Conservation (phyloP, 352 stramenopile genomes). For the Lagenidium giganteum region DNA sequence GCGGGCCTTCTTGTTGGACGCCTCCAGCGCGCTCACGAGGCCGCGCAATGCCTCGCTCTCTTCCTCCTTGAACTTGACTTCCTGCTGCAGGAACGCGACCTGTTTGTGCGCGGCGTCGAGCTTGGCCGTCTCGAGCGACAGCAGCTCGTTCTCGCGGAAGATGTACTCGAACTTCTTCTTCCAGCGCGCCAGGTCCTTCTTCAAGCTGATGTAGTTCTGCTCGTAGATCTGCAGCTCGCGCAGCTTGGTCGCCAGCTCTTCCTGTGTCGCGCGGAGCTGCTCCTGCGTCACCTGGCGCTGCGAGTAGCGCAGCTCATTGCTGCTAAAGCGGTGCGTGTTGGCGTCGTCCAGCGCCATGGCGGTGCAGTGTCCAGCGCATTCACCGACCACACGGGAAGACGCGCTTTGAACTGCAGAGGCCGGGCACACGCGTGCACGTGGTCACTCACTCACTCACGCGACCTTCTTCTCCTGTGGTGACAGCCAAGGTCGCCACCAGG, state of each 20-base stretch:
- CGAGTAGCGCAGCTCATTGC: conserved; percentile 62
- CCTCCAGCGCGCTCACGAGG: conserved; percentile 69
- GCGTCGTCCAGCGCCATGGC: too few species aligned
- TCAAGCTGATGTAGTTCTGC: conserved; percentile 67
- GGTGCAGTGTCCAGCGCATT: too few species aligned
- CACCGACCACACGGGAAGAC: too few species aligned
- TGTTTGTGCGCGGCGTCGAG: conserved; percentile 81
- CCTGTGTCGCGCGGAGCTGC: conserved; percentile 69
- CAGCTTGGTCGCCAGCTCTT: conserved; percentile 74
- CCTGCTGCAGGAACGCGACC: conserved; percentile 77
- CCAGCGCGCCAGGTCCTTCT: conserved; percentile 74
- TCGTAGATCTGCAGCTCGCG: conserved; percentile 81
- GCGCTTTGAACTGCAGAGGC: too few species aligned
- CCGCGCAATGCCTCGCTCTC: conserved; percentile 67
- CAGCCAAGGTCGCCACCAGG: too few species aligned
- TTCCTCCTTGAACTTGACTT: conserved; percentile 84
- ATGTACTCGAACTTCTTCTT: conserved; percentile 89
- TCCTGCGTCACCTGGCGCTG: conserved; percentile 53
- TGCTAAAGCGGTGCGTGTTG: conserved; percentile 42
- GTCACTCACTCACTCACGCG: too few species aligned
- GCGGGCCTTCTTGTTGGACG: conserved; percentile 79
- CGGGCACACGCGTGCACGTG: too few species aligned
- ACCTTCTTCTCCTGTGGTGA: too few species aligned
- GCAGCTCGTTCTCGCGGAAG: conserved; percentile 81
- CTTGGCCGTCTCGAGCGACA: conserved; percentile 80